Base-by-base conservation (phyloP, 805 yeast genomes). In the Hagleromyces aurorensis region DNA sequence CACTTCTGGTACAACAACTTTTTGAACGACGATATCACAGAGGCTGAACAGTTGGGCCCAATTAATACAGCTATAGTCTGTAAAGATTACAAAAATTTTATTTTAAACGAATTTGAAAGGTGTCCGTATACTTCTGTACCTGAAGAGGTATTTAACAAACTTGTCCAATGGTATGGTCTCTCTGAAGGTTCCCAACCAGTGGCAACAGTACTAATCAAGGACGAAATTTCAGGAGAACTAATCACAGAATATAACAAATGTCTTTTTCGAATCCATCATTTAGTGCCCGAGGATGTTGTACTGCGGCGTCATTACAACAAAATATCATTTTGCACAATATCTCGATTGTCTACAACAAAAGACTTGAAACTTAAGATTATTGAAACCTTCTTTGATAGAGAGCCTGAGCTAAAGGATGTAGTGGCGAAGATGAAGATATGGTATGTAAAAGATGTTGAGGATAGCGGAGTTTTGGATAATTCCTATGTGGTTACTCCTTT, bases 81-180 rank as follows among this genome's bases (percentile, higher is more conserved):
- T n/a, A 69, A 65, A 34, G 58, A 54, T 10, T 53, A 55, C 24
- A 74, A 74, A 2, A 52, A 64, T 19, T 61, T 73, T 35, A 57
- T 62, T 19, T 30, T 55, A 22, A 46, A 32, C 13, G 61, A 58
- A 22, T 41, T 46, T 38, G 28, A 38, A 13, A 17, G 32, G 11
- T 27, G 43, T 28, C 56, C 64, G 9, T 44, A 62, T 34, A 20
- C 54, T 30, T 45, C 62, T 0, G 52, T 78, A 1, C 56, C 71
- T 0, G 67, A 66, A 5, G 51, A 57, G 4, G 61, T 69, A 3
- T 77, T 71, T 40, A 44, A 59, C 3, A 46, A 59, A 34, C 49
- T 78, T 7, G 52, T 48, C 1, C 58, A 61, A 18, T 71, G 79
- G 76, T 77, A 75, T 49, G 81, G 80, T 0, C 29, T 70, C 13